Base-by-base conservation (phyloP, 495 filamentous ascomycete genomes). In the Penicillium cinerascens region DNA sequence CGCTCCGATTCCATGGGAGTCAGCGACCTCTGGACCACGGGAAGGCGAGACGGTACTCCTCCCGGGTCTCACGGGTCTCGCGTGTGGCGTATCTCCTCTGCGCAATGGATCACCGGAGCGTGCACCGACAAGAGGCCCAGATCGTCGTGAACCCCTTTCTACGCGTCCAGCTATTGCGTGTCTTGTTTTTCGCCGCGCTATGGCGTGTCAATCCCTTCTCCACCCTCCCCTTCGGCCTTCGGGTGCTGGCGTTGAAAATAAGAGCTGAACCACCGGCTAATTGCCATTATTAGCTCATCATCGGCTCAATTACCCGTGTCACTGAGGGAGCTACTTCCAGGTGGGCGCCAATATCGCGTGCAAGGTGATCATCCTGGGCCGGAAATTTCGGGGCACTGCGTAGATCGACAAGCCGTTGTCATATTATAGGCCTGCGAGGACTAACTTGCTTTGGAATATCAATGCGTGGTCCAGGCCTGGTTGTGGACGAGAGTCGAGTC, bases 261-360 rank as follows among this genome's bases (percentile, higher is more conserved):
- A 10, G 29, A 33, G 29, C 11, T 1, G 29, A 33, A 33, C 8
- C 3, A 33, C 9, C 10, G 10, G 29, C 10, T 13, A 33, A 33
- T 33, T 13, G 45, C 52, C 52, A 56, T 53, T 50, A 50, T 44
- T 29, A 49, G 56, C 56, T 52, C 56, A 59, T 55, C 56, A 42
- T 17, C 6, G 9, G 27, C 42, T 42, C 55, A 43, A 35, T 44
- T 21, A 7, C 23, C 18, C 41, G 22, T 13, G 15, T 11, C 33
- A 23, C 33, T 18, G 2, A 6, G 22, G 35, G n/a, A n/a, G n/a
- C n/a, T n/a, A 35, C 22, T n/a, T 36, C 20, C n/a, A 20, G 25
- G 51, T 53, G 51, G 50, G 17, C 16, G n/a, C 17, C 1, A 41
- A 33, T 41, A 46, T 52, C 42, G 43, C 13, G 16, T 42, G 38